Conservation (phyloP, 148 eudicot genomes). For the Rhododendron ferrugineum region DNA sequence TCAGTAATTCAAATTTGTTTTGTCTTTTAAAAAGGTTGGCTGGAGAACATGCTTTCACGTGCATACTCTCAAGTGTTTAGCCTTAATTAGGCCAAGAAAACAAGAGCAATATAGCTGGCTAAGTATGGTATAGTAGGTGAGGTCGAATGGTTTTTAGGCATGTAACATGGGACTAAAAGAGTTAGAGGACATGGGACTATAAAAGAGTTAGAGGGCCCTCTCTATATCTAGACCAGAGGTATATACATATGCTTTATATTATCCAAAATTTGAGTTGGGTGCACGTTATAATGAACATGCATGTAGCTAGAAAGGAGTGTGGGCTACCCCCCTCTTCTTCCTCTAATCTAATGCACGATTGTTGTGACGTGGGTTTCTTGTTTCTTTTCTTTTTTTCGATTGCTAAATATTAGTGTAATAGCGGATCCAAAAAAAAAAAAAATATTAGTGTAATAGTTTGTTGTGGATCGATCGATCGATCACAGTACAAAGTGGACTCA, state of each 20-base stretch:
- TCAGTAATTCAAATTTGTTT: neutral
- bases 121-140: neutral
- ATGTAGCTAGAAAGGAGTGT: neutral
- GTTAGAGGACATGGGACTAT: neutral
- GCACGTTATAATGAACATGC: neutral
- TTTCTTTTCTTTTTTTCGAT: no score
- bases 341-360: neutral
- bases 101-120: conserved; percentile 6
- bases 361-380: neutral
- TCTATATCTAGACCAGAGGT: no score
- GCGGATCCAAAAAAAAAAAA: no score
- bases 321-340: neutral
- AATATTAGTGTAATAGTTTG: no score
- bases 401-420: no score
- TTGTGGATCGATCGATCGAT: no score
- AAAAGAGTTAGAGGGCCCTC: neutral
- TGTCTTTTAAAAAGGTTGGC: neutral
- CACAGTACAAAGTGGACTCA: no score
- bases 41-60: conserved; percentile 10
- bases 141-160: neutral
- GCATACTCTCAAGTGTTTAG: neutral
- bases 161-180: neutral
- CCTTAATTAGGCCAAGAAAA: neutral
- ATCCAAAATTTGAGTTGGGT: neutral
- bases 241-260: neutral